Evolutionary conservation across 306 rosid genomes (phyloP).

Genomic region (Rubus parviflorus): DNA sequence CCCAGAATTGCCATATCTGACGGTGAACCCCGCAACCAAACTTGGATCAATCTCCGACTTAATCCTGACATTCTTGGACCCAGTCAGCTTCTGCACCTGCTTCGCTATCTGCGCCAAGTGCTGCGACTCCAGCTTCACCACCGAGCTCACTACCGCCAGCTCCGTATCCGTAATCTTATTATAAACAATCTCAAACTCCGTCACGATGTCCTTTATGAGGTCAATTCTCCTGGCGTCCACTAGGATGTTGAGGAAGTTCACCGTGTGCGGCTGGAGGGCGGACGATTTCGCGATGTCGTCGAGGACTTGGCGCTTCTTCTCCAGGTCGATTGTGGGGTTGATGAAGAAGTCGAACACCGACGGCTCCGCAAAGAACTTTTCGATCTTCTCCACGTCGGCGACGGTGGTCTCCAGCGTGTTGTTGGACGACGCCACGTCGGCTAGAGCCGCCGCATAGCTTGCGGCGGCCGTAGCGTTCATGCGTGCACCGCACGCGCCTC

Average conservation of each 20-base stretch:
- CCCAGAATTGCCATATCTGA: conserved; percentile 70
- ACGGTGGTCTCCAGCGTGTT: conserved; percentile 66
- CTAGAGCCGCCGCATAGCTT: conserved; percentile 79
- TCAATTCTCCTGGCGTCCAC: conserved; percentile 62
- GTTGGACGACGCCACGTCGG: conserved; percentile 61
- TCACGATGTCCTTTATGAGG: conserved; percentile 47
- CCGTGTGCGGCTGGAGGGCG: conserved; percentile 52
- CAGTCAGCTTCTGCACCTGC: conserved; percentile 93
- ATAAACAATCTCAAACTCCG: conserved; percentile 64
- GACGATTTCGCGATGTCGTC: conserved; percentile 51
- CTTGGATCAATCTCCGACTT: conserved; percentile 66
- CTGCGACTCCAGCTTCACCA: conserved; percentile 79
- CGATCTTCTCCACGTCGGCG: conserved; percentile 70
- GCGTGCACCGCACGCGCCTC: conserved; percentile 40
- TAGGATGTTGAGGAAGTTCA: conserved; percentile 67
- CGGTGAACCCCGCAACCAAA: conserved; percentile 84
- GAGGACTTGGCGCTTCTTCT: conserved; percentile 42
- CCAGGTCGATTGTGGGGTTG: conserved; percentile 50
- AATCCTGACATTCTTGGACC: conserved; percentile 78
- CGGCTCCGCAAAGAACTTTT: conserved; percentile 51
- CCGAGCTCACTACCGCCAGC: conserved; percentile 79
- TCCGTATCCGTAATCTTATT: conserved; percentile 66
- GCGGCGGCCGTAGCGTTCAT: conserved; percentile 60
- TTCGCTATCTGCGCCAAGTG: conserved; percentile 92
- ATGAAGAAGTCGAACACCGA: conserved; percentile 48